Evolutionary conservation across 768 basidiomycete genomes (phyloP), one percentile per base, ranked within the genome.

Genomic region (Boletus sp.): DNA sequence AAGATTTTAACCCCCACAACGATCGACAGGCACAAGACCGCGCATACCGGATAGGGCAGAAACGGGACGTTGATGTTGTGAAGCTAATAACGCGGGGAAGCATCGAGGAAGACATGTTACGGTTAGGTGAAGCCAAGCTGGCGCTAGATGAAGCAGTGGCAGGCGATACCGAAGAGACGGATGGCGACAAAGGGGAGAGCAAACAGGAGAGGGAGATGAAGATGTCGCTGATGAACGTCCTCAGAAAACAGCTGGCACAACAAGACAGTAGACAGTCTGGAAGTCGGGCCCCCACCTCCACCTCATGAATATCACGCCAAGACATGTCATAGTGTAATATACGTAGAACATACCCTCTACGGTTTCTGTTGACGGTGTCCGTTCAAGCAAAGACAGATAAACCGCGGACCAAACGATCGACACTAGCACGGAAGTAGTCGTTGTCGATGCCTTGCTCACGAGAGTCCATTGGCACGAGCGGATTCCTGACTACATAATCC

Each of bases 1-100:
- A 96, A 67, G 96, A 98, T 69, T 99, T 98, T 74, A 98, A 98
- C 69, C 91, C 91, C 4, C 91, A 93, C 73, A 99, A 99, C 69
- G 97, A 98, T 72, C 84, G 89, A 56, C 97, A 99, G 74, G 97
- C 97, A 1, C 93, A 96, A 55, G 97, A 99, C 71, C 85, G 97
- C 33, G 94, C 94, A 25, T 98, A 98, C 71, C 88, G 97, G 27
- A 97, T 99, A 59, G 96, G 93, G 23, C 94, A 97, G 71, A 93
- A 90, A 67, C 84, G 87, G 47, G 87, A 96, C 59, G 96, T 98
- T 10, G 93, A 96, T 32, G 93, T 98, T 7, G 83, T 98, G 66
- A 97, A 96, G 68, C 79, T 98, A 11, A 93, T 98, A 60, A 88
- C 93, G 2, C 85, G 82, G 56, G 90, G 87, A 4, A 94, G 93